These are phyloP conservation scores for Porphyrellus sp. DNA, from an alignment of 1,284 basidiomycete genomes.

Conservation along the genomic window DNA sequence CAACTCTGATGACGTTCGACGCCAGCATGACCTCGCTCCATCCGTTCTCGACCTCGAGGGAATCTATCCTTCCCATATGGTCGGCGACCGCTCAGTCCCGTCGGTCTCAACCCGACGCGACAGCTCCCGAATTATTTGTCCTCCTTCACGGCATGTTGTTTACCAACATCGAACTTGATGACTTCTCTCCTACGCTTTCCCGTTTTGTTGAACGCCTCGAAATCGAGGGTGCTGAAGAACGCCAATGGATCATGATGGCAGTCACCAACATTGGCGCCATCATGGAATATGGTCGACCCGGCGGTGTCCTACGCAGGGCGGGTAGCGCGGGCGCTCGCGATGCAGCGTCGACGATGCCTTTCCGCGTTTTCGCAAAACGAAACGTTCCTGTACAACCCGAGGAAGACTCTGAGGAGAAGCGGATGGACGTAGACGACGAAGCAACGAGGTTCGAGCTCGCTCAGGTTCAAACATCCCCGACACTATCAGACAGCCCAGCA, in stretches of 20 bases:
- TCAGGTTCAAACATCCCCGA: conserved; percentile 38
- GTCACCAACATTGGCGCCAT: conserved; percentile 78
- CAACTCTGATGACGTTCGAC: conserved; percentile 6
- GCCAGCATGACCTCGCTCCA: conserved; percentile 84
- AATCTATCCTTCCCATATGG: conserved; percentile 86
- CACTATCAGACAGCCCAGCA: conserved; percentile 35
- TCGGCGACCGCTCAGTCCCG: conserved; percentile 70
- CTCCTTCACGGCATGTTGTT: conserved; percentile 95
- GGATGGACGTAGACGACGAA: conserved; percentile 70
- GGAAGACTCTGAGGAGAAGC: conserved; percentile 49
- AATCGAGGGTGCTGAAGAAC: conserved; percentile 77
- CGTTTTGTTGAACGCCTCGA: conserved; percentile 85
- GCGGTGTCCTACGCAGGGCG: conserved; percentile 65
- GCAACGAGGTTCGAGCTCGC: conserved; percentile 14
- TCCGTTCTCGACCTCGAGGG: conserved; percentile 82
- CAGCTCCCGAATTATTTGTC: conserved; percentile 81
- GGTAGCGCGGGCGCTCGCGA: conserved; percentile 44
- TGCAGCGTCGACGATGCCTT: conserved; percentile 32
- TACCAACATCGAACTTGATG: conserved; percentile 90
- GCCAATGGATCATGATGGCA: conserved; percentile 96
- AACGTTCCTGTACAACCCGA: conserved; percentile 27
- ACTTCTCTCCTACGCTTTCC: conserved; percentile 77
- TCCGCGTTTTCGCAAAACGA: conserved; percentile 48
- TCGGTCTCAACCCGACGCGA: conserved; percentile 73
- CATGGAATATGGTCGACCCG: conserved; percentile 85